Evolutionary conservation across 2,329 filamentous ascomycete species (phyloP).

Genomic region (Penicillium thymicola): DNA sequence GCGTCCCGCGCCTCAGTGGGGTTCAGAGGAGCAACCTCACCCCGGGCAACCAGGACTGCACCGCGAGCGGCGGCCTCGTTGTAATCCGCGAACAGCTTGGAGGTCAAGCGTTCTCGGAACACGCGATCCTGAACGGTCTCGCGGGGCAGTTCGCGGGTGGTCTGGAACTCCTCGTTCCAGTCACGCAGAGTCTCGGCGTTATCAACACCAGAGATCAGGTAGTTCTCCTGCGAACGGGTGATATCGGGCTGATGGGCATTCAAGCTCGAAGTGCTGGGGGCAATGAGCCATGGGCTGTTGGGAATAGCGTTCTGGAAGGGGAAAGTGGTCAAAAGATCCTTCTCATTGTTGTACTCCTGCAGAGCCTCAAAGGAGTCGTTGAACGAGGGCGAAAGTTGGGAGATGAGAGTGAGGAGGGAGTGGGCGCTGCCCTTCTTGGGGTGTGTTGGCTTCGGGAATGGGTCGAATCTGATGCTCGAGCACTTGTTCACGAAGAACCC

Average conservation of each 20-base stretch:
- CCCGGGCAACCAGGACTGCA: conserved; percentile 84
- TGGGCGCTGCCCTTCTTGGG: conserved; percentile 76
- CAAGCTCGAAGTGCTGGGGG: conserved; percentile 59
- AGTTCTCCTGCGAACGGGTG: conserved; percentile 88
- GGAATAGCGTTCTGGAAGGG: conserved; percentile 95
- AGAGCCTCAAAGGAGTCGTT: conserved; percentile 69
- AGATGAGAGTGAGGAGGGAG: conserved; percentile 78
- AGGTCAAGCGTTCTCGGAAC: conserved; percentile 88
- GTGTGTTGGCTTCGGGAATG: conserved; percentile 68
- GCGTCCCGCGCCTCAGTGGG: conserved; percentile 89
- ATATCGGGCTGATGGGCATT: conserved; percentile 76
- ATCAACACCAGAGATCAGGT: conserved; percentile 83
- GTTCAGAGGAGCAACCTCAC: conserved; percentile 90
- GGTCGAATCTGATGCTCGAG: conserved; percentile 92
- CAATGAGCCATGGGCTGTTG: conserved; percentile 86
- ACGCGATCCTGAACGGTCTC: conserved; percentile 93
- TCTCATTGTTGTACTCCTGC: conserved; percentile 78
- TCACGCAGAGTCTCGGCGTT: conserved; percentile 92
- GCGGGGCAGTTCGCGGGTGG: conserved; percentile 87
- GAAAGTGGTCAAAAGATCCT: conserved; percentile 87
- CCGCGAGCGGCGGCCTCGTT: conserved; percentile 91
- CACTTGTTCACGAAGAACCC: conserved; percentile 98
- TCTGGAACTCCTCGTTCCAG: conserved; percentile 99
- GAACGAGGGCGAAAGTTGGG: conserved; percentile 80
- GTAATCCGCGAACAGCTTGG: conserved; percentile 96